Conservation (phyloP, 352 stramenopile species). For the Pythium brachiatum region DNA sequence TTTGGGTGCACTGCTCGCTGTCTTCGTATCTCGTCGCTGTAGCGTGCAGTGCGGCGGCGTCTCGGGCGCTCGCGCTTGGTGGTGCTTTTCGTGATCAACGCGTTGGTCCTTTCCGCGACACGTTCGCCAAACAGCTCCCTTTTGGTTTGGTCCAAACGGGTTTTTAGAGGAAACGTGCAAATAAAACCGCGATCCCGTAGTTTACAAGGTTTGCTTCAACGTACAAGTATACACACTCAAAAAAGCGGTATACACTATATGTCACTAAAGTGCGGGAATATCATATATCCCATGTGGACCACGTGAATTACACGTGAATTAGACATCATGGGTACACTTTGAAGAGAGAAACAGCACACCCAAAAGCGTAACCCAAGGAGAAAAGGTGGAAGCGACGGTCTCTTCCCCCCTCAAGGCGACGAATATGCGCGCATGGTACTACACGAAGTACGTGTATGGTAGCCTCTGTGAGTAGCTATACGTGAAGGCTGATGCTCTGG, state of each 20-base stretch:
- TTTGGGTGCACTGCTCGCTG: neutral
- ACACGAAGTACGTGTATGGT: conserved; percentile 44
- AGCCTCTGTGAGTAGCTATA: neutral
- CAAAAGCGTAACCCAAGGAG: neutral
- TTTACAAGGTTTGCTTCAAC: conserved; percentile 10
- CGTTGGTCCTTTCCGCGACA: conserved; percentile 6
- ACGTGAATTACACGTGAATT: neutral
- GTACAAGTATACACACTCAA: neutral
- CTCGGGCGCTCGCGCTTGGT: neutral
- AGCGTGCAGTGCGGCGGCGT: neutral
- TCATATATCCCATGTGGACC: neutral
- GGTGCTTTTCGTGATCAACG: neutral
- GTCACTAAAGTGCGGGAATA: conserved; percentile 3
- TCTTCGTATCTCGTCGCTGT: neutral
- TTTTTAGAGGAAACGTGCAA: conserved; percentile 10
- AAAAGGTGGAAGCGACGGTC: conserved; percentile 9
- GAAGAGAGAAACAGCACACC: neutral
- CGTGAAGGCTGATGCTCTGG: neutral
- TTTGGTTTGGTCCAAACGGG: no score
- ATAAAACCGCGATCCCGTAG: conserved; percentile 9
- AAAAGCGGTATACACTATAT: neutral
- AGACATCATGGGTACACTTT: conserved; percentile 1
- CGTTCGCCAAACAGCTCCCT: conserved; percentile 11
- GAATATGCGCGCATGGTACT: conserved; percentile 74
- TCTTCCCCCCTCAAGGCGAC: neutral